Conservation (phyloP, 1,284 basidiomycete species). For the Hymenochaete sp. region DNA sequence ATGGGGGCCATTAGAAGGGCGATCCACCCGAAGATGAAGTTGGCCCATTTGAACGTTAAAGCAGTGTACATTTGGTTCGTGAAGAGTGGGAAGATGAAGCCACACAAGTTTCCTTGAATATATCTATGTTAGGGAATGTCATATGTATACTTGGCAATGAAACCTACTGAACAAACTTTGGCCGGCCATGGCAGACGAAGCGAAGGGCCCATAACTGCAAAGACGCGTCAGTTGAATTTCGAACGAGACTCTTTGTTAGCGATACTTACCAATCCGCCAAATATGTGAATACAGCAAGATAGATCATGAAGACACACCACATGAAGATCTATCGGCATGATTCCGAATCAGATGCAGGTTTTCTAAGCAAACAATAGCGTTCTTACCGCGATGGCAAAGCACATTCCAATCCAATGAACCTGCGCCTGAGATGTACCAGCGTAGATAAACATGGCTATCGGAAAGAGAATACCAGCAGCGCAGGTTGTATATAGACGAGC, state of each 20-base stretch:
- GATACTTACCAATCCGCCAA: slow-evolving; percentile 58
- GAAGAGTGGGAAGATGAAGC: slow-evolving; percentile 56
- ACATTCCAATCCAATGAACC: slow-evolving; percentile 50
- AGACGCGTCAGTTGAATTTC: not conserved
- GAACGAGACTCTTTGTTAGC: not conserved
- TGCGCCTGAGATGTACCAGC: slow-evolving; percentile 48
- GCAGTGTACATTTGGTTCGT: slow-evolving; percentile 50
- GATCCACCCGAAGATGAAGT: slow-evolving; percentile 57
- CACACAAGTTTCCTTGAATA: slow-evolving; percentile 47
- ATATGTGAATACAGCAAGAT: slow-evolving; percentile 60
- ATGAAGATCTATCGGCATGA: slow-evolving; percentile 37
- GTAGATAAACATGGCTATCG: slow-evolving; percentile 58
- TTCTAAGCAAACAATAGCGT: not conserved
- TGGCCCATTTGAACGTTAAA: slow-evolving; percentile 63
- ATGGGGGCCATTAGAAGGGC: slow-evolving; percentile 55
- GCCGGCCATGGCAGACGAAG: slow-evolving; percentile 70
- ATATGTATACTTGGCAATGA: not conserved
- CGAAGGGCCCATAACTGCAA: slow-evolving; percentile 59
- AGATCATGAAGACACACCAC: slow-evolving; percentile 51
- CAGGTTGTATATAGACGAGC: slow-evolving; percentile 66
- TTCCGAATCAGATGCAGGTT: not conserved
- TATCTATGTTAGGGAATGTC: not conserved
- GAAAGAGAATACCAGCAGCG: slow-evolving; percentile 53
- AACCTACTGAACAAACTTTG: slow-evolving; percentile 61
- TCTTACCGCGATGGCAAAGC: slow-evolving; percentile 45